Base-by-base conservation (phyloP, 768 basidiomycete species). In the Phlebiopsis gigantea region DNA sequence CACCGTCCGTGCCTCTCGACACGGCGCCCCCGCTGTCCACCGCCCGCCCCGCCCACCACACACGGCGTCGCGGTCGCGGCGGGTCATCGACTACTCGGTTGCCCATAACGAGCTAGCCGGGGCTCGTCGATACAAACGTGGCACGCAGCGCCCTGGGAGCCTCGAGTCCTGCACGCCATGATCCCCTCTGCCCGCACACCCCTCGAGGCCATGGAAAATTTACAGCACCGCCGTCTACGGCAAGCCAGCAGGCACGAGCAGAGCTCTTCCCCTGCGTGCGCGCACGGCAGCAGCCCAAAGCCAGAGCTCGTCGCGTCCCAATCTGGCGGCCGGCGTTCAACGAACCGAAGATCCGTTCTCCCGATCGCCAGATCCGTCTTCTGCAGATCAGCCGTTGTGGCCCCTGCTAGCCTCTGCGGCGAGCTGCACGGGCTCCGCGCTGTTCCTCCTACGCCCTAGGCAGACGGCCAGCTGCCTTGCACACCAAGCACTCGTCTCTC, bases 341-440 rank as follows among this genome's bases (percentile, higher is more conserved):
- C 39, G 29, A 50, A 29, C n/a, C 14, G 50, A 51, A 64, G 63
- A 64, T 64, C 63, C 56, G 46, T 25, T 30, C 47, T n/a, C 50
- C 47, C 63, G 63, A 64, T 64, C 60, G 55, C 43, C 30, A 62
- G 61, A 63, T 63, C 61, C 57, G 61, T 39, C 63, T 64, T 64
- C 63, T 61, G 56, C 51, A 61, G 63, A 64, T 64, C 60, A 31
- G 22, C 26, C 55, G 21, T 46, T 46, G 30, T 51, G 45, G 49
- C 21, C 17, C 48, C 48, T 31, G 14, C 28, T 7, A 7, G 48
- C 48, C 28, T 17, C 48, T 26, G 22, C 47, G 15, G n/a, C n/a
- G n/a, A n/a, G n/a, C n/a, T n/a, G n/a, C n/a, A n/a, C n/a, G n/a
- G n/a, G n/a, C n/a, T n/a, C n/a, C n/a, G n/a, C n/a, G n/a, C n/a